Base-by-base conservation (phyloP, 148 eudicot species). In the Pharnaceum exiguum region DNA sequence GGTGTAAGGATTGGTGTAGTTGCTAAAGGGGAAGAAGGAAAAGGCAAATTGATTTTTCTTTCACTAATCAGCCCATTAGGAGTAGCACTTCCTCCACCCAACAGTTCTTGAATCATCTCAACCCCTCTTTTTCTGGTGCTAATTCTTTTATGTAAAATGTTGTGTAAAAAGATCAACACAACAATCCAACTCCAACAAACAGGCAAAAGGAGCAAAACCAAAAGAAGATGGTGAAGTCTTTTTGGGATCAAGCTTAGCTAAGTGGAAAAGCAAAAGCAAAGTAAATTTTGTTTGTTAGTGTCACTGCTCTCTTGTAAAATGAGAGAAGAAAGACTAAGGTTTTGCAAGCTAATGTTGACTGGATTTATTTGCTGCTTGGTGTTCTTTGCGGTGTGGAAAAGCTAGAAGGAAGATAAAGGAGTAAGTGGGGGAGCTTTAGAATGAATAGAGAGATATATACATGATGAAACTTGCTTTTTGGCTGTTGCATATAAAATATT, bases 71-170 rank as follows among this genome's bases (percentile, higher is more conserved):
- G 29, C 9, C 71, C 69, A 26, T 51, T 66, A 23, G 72, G 51
- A 45, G 58, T 61, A 49, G 72, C 68, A 55, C 46, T 59, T 40
- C 69, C 65, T 8, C 81, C 77, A 27, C 85, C 83, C 21, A 85
- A 80, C 40, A 85, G 70, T 67, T 82, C 94, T 75, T 79, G 83
- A 63, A 82, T 82, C 94, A 82, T 85, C 76, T 63, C 75, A 51
- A 54, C 16, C 48, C 38, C 21, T 51, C 74, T 53, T 49, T 70
- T 76, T 62, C 46, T 39, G 27, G 43, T 36, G 51, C 48, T 19
- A n/a, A 36, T 49, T 37, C 27, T 62, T 40, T 46, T 22, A 23
- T 18, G 43, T 32, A 32, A 55, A 65, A 32, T 37, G 27, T 60
- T 27, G 35, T 16, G 55, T 37, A 2, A 26, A 55, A 69, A 55